Base-by-base conservation (phyloP, 148 eudicot species). In the Amaranthus cruentus region DNA sequence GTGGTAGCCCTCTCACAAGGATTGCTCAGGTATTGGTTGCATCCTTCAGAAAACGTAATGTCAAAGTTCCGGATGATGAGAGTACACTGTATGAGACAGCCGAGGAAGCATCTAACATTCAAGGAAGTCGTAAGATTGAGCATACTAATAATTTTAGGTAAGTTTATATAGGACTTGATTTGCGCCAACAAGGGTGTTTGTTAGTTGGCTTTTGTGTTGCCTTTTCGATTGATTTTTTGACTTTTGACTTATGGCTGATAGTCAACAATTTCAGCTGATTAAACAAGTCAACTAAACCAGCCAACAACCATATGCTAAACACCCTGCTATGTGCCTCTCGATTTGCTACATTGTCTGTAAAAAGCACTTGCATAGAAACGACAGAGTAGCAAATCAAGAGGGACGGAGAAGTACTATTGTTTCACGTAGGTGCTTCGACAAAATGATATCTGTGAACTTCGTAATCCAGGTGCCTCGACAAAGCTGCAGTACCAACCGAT, bases 1-100 rank as follows among this genome's bases (percentile, higher is more conserved):
- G 83, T 8, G 90, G 90, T 7, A 87, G 90, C 68, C 90, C 90
- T 49, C 44, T 87, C 63, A 85, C 86, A 3, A 70, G 90, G 55
- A 79, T 87, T 28, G 74, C 75, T 72, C 90, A 85, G 79, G 90
- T 87, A 2, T 2, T 87, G 66, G 83, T 87, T 15, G 85, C 90
- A n/a, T 54, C 86, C 42, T 9, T 79, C 11, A 75, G 86, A 66
- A 87, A 87, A 66, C 61, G 7, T 57, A 58, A 61, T 10, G 81
- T 87, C 7, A 21, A 70, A 65, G 83, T 81, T 72, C 88, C 90
- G 15, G 67, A 14, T 13, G 86, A 87, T 57, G 75, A 75, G 61
- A 43, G 59, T 13, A 77, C 76, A 70, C 78, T 87, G 8, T 81
- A 81, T 65, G 90, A 87, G 75, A 83, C 84, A 9, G 63, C 80